A percentile compares a stretch with the other conserved stretches of the same genome.
These are phyloP conservation scores for Epichloe brachyelytri DNA, from an alignment of 2,329 filamentous ascomycete species.

Conservation along the genomic window DNA sequence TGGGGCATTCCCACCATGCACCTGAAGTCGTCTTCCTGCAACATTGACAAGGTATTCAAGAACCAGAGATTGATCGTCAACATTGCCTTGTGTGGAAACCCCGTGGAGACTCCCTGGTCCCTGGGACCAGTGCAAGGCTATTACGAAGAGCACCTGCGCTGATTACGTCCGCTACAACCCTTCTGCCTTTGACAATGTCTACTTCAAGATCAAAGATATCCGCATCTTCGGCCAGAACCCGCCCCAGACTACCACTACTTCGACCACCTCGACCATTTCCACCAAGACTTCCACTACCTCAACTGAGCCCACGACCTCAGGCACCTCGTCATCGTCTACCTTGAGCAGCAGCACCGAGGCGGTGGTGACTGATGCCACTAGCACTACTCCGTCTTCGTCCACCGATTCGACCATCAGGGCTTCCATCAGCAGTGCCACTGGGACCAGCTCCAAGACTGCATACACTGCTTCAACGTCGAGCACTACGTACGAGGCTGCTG, in stretches of 20 bases:
- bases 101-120: conserved; percentile 25
- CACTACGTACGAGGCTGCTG: not conserved
- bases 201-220: conserved; percentile 34
- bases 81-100: conserved; percentile 63
- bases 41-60: conserved; percentile 49
- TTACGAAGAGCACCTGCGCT: conserved; percentile 17
- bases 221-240: conserved; percentile 16
- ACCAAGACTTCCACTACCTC: no score
- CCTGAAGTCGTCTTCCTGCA: conserved; percentile 46
- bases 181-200: conserved; percentile 21
- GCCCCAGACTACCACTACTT: conserved; percentile 5
- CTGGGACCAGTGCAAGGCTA: conserved; percentile 13
- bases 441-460: no score
- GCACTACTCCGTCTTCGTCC: not conserved
- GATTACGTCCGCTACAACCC: conserved; percentile 26
- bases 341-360: not conserved
- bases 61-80: conserved; percentile 62
- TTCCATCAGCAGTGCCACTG: not conserved
- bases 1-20: conserved; percentile 55
- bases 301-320: not conserved
- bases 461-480: no score
- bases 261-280: conserved; percentile 1
- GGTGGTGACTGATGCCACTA: not conserved
- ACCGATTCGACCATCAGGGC: not conserved
- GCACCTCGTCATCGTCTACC: not conserved